Evolutionary conservation across 192 early-diverging fungal genomes (phyloP).

Genomic region (Chytriomyces hyalinus): DNA sequence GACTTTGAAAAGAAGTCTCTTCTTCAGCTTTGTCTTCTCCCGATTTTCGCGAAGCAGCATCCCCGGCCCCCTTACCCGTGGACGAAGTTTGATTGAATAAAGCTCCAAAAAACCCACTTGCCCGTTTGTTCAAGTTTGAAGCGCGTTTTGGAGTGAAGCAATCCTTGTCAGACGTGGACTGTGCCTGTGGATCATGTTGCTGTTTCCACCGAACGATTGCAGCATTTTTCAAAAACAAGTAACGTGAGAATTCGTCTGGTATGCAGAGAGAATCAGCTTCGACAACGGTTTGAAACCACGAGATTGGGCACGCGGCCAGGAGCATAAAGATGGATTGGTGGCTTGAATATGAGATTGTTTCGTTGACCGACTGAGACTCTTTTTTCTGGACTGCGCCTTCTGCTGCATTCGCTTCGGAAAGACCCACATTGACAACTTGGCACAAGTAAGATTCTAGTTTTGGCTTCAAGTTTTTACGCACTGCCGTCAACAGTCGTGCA

Average conservation of each 20-base stretch:
- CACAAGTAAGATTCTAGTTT: conserved; percentile 18
- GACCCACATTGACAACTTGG: conserved; percentile 8
- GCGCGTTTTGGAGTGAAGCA: conserved; percentile 12
- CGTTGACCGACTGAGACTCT: neutral
- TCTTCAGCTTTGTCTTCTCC: neutral
- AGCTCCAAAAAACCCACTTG: neutral
- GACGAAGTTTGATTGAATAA: neutral
- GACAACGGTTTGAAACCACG: conserved; percentile 34
- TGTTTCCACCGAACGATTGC: conserved; percentile 32
- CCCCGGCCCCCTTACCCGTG: neutral
- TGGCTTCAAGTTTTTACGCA: neutral
- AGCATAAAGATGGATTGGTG: conserved; percentile 9
- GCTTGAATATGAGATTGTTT: neutral
- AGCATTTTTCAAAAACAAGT: conserved; percentile 46
- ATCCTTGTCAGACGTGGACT: neutral
- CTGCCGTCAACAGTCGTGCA: neutral
- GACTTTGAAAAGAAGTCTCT: conserved; percentile 1
- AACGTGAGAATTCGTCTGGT: conserved; percentile 48
- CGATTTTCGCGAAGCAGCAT: neutral
- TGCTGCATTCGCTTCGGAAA: neutral
- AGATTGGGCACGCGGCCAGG: conserved; percentile 12
- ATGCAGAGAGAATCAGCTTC: conserved; percentile 39
- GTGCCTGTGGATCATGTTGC: conserved; percentile 6
- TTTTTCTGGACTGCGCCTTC: neutral
- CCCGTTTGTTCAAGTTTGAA: neutral